Evolutionary conservation across 163 green algal genomes (phyloP).

Genomic region (Picocystis sp.): DNA sequence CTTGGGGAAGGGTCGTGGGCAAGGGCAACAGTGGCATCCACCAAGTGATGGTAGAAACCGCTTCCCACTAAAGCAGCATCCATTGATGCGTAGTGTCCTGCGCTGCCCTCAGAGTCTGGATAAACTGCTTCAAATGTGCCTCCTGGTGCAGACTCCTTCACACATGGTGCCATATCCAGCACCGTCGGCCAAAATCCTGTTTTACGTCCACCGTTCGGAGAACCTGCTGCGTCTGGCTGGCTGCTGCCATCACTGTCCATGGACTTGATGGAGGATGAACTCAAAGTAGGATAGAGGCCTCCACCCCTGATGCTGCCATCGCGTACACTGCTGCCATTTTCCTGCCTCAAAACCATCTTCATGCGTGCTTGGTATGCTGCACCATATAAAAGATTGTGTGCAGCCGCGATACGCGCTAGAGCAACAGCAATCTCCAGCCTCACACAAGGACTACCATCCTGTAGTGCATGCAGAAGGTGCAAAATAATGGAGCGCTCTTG

Average conservation of each 20-base stretch:
- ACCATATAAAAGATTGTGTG: slow-evolving; percentile 15
- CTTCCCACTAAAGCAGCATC: slow-evolving; percentile 2
- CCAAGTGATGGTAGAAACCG: slow-evolving; percentile 4
- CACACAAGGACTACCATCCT: slow-evolving; percentile 63
- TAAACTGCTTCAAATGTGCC: slow-evolving; percentile 5
- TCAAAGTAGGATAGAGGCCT: neutral
- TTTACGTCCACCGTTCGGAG: no score
- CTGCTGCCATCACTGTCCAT: no score
- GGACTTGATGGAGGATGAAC: slow-evolving; percentile 1
- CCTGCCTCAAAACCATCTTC: neutral
- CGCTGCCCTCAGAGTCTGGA: neutral
- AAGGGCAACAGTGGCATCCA: neutral
- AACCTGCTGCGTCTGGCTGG: no score
- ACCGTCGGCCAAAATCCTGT: neutral
- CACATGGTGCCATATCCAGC: neutral
- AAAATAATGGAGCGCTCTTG: slow-evolving; percentile 3
- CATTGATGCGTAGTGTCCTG: neutral
- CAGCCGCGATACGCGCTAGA: slow-evolving; percentile 32
- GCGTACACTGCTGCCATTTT: neutral
- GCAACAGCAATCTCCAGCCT: slow-evolving; percentile 40
- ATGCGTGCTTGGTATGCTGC: slow-evolving; percentile 1
- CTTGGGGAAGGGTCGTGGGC: neutral
- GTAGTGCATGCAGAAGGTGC: slow-evolving; percentile 26
- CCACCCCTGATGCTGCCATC: neutral
- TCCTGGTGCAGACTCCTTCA: slow-evolving; percentile 3